Conservation (phyloP, 2,329 filamentous ascomycete species). For the Mycogone perniciosa region DNA sequence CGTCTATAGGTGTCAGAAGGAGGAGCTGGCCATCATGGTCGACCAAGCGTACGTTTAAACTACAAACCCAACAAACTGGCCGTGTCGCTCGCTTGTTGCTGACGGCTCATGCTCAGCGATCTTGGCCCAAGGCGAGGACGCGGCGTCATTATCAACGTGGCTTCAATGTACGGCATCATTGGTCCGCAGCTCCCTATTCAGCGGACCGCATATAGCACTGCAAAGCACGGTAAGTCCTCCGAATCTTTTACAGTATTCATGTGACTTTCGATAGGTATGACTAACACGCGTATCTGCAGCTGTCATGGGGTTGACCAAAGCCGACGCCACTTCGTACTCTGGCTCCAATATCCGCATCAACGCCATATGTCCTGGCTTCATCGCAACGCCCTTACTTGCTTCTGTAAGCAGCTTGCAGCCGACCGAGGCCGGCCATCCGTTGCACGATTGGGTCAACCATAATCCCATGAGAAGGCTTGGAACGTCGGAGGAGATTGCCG, state of each 20-base stretch:
- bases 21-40: slow-evolving; percentile 45
- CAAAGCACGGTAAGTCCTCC: slow-evolving; percentile 40
- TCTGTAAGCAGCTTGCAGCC: slow-evolving; percentile 17
- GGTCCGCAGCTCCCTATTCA: slow-evolving; percentile 29
- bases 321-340: slow-evolving; percentile 48
- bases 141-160: slow-evolving; percentile 49
- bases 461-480: slow-evolving; percentile 44
- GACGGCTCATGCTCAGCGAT: slow-evolving; percentile 19
- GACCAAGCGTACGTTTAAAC: slow-evolving; percentile 36
- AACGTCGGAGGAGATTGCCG: slow-evolving; percentile 46
- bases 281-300: slow-evolving; percentile 13
- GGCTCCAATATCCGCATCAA: slow-evolving; percentile 50
- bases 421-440: slow-evolving; percentile 20
- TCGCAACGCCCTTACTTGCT: slow-evolving; percentile 34
- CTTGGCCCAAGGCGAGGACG: slow-evolving; percentile 34
- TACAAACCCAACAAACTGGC: neutral
- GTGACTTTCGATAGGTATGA: no score
- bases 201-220: slow-evolving; percentile 42
- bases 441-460: slow-evolving; percentile 34
- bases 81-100: neutral
- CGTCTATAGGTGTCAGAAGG: slow-evolving; percentile 51
- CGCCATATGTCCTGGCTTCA: slow-evolving; percentile 51
- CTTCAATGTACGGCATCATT: slow-evolving; percentile 46
- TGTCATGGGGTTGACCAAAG: slow-evolving; percentile 46
- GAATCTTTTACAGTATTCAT: neutral